Evolutionary conservation across 805 yeast species (phyloP).

Genomic region (Grigorovia humatica): DNA sequence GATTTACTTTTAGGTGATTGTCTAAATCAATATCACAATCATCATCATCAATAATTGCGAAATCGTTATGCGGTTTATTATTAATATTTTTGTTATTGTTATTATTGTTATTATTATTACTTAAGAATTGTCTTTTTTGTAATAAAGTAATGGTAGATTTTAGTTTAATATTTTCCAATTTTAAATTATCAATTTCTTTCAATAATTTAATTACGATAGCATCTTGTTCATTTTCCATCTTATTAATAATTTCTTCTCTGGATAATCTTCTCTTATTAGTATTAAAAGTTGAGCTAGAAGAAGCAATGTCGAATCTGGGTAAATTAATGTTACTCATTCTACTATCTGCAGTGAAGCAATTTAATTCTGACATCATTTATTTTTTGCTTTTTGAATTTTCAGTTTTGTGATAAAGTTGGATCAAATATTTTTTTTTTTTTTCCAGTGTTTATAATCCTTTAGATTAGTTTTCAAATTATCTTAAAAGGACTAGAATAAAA

Average conservation of each 20-base stretch:
- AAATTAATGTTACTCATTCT: too few species aligned
- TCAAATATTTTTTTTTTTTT: too few species aligned
- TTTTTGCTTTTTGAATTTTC: neutral
- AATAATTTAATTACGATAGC: constrained; percentile 46
- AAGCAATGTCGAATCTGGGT: neutral
- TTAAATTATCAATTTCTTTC: constrained; percentile 40
- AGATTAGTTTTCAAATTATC: too few species aligned
- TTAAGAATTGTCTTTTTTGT: neutral
- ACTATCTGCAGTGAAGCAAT: neutral
- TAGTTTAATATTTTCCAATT: constrained; percentile 37
- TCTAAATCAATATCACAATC: constrained; percentile 3
- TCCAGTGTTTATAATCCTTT: too few species aligned
- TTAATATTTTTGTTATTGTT: neutral
- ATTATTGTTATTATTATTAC: neutral
- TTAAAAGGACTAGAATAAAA: too few species aligned
- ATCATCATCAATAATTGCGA: constrained; percentile 3
- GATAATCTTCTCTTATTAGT: constrained; percentile 13
- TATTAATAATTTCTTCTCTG: constrained; percentile 41
- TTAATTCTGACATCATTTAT: neutral
- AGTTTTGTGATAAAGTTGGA: too few species aligned
- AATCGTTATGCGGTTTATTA: neutral
- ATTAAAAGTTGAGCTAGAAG: neutral
- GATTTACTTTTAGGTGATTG: neutral
- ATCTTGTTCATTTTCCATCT: constrained; percentile 57
- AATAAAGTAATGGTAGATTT: constrained; percentile 13